Evolutionary conservation across 2,329 filamentous ascomycete species (phyloP).

Genomic region (Magnaporthiopsis incrustans): DNA sequence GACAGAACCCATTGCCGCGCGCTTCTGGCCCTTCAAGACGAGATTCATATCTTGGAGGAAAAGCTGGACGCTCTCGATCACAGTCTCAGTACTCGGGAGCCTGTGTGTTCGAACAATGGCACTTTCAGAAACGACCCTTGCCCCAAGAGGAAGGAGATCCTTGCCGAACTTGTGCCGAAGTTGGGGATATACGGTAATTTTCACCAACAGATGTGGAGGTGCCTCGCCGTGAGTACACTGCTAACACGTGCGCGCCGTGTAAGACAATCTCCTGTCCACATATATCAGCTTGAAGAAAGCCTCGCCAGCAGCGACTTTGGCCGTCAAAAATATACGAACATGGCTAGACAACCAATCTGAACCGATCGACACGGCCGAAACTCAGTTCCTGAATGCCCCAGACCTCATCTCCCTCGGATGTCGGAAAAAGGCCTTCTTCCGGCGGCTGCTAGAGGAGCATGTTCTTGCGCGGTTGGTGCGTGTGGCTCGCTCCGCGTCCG

Average conservation of each 20-base stretch:
- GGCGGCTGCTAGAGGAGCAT: neutral
- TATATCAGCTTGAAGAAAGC: no score
- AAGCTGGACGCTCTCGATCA: neutral
- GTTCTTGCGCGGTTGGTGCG: neutral
- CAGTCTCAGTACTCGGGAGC: neutral
- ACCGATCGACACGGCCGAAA: neutral
- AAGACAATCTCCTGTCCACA: no score
- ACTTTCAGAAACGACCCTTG: no score
- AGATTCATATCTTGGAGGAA: neutral
- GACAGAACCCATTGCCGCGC: neutral
- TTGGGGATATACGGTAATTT: no score
- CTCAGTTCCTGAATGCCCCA: neutral
- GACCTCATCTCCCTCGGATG: neutral
- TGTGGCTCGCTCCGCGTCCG: neutral
- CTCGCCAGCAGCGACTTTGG: neutral
- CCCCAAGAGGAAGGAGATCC: no score
- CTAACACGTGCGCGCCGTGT: no score
- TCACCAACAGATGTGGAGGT: no score
- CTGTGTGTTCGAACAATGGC: neutral
- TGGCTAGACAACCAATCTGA: neutral
- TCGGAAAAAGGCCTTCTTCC: neutral
- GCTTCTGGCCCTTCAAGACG: neutral
- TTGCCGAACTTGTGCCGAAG: no score
- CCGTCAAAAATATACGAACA: neutral
- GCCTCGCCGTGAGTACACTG: no score